Conservation (phyloP, 805 yeast genomes). For the Candida palmyrensis region DNA sequence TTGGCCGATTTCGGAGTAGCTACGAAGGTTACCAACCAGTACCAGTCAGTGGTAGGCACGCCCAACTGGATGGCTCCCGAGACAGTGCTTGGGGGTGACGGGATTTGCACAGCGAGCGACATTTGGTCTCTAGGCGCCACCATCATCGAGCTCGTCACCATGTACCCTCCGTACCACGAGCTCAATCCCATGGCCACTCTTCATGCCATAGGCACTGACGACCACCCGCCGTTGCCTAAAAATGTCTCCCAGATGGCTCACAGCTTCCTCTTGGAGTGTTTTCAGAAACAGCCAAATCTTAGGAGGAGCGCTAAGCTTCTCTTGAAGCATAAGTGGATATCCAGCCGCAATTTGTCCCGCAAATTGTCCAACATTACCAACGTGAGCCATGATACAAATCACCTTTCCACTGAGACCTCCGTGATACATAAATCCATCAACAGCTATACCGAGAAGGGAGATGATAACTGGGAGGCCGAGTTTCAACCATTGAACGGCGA, state of each 20-base stretch:
- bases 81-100: constrained; percentile 71
- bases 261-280: constrained; percentile 64
- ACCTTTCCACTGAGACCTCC: no score
- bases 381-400: no score
- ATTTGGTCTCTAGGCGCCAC: constrained; percentile 97
- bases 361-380: no score
- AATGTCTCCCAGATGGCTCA: constrained; percentile 36
- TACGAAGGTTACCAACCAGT: constrained; percentile 44
- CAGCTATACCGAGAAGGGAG: constrained; percentile 22
- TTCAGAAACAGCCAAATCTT: constrained; percentile 60
- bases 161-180: constrained; percentile 81
- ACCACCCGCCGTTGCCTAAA: constrained; percentile 63
- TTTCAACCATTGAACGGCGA: constrained; percentile 8
- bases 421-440: constrained; percentile 17
- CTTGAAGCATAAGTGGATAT: constrained; percentile 61
- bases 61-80: constrained; percentile 99
- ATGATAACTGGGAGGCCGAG: constrained; percentile 33
- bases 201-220: constrained; percentile 78
- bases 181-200: constrained; percentile 72
- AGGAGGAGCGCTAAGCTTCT: constrained; percentile 54
- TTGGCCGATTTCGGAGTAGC: constrained; percentile 97
- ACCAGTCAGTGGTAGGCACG: constrained; percentile 63
- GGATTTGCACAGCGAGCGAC: constrained; percentile 85
- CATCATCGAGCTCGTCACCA: constrained; percentile 77
- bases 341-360: no score